Base-by-base conservation (phyloP, 1,139 yeast species). In the Meyerozyma elateridarum region DNA sequence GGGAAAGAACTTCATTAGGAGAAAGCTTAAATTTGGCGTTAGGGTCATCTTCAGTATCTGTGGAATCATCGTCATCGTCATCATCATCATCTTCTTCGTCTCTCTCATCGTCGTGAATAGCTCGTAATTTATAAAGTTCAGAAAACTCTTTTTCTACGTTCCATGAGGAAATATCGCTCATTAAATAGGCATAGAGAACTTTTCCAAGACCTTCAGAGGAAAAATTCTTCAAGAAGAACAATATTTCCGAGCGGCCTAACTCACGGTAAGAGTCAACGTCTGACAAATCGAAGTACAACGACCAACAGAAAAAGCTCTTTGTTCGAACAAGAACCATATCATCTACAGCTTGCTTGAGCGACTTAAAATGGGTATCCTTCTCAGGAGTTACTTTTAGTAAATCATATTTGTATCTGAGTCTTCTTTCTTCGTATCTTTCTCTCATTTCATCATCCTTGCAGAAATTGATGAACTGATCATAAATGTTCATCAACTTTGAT, bases 311-410 rank as follows among this genome's bases (percentile, higher is more conserved):
- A 18, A 72, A 60, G 16, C 79, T 76, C 17, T 41, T 39, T 11
- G 79, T 73, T 25, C 74, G 71, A 9, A 91, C 75, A 17, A 81
- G 58, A 3, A 88, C 76, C 79, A 89, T 75, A 24, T 83, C 95
- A 14, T 76, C 81, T 1, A 79, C 76, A 69, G 77, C 67, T 8
- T 73, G 75, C 32, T 61, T 61, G 4, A 87, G 61, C 26, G 73
- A 69, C 2, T 44, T 44, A n/a, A 59, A 57, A 31, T 70, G 52
- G 1, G 40, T 29, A 4, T 36, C 37, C 12, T 59, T 58, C 37
- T 79, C 76, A 0, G 69, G 63, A 1, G 63, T 55, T 0, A 67
- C 47, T 53, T 49, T 64, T 30, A 89, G 57, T 25, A 76, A 54
- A 14, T 71, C 70, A 41, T 78, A 72, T 38, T 73, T 70, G 50